phyloP scores from a whole-genome alignment of 2,329 filamentous ascomycete species.

The Diaporthe amygdali region DNA sequence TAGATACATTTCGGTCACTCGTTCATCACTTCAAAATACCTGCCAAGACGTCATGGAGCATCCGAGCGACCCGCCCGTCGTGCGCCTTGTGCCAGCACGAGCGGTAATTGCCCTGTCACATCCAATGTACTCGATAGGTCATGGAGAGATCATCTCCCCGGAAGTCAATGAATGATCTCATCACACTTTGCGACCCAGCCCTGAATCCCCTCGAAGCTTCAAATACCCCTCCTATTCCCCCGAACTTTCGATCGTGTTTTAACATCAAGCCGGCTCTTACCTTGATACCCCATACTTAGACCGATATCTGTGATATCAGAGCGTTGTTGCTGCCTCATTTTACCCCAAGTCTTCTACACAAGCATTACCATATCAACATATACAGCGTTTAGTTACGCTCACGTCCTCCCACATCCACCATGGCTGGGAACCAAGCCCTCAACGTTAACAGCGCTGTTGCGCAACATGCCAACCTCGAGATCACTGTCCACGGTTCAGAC shows the following conservation, averaged over 20 bases:
- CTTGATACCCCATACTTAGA: conserved; percentile 11
- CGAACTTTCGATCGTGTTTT: background rate
- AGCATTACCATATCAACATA: background rate
- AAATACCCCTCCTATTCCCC: conserved; percentile 16
- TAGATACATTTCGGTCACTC: background rate
- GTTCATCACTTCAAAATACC: background rate
- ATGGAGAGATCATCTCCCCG: background rate
- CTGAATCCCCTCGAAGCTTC: background rate
- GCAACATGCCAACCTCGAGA: conserved; percentile 60
- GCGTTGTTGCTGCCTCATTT: background rate
- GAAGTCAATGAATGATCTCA: conserved; percentile 16
- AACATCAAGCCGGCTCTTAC: background rate
- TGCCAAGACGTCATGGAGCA: conserved; percentile 20
- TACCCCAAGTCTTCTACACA: background rate
- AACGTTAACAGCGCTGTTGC: conserved; percentile 49
- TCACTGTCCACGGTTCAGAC: conserved; percentile 64
- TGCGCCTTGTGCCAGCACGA: background rate
- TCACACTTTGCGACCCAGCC: background rate
- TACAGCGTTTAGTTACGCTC: background rate
- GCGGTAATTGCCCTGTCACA: background rate
- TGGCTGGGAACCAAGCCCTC: conserved; percentile 50
- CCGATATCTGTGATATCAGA: conserved; percentile 2
- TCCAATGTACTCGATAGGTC: background rate
- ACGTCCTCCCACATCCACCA: conserved; percentile 8
- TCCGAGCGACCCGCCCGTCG: background rate